These are phyloP conservation scores for Chaetomium fimeti DNA, from an alignment of 495 filamentous ascomycete genomes.

Conservation along the genomic window DNA sequence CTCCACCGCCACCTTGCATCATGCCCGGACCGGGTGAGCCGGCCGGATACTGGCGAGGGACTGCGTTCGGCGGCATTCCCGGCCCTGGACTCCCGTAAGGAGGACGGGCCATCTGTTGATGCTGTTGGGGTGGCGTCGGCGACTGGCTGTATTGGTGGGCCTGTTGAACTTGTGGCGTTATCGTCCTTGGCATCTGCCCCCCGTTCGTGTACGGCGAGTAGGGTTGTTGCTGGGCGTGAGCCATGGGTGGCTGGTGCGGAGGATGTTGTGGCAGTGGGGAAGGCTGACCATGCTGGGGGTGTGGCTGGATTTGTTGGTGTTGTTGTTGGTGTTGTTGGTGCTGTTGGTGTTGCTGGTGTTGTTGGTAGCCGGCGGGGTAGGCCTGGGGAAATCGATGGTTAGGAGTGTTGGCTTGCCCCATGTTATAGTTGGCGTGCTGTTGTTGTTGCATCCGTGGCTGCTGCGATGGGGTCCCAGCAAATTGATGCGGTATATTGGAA, in stretches of 20 bases:
- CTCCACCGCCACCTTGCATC: slow-evolving; percentile 18
- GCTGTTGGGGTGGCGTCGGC: slow-evolving; percentile 36
- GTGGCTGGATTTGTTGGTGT: slow-evolving; percentile 36
- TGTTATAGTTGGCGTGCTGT: slow-evolving; percentile 32
- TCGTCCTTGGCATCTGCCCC: slow-evolving; percentile 35
- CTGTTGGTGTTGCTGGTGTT: slow-evolving; percentile 34
- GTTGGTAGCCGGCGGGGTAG: slow-evolving; percentile 33
- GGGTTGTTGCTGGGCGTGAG: slow-evolving; percentile 27
- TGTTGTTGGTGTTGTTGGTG: slow-evolving; percentile 32
- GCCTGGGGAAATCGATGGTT: slow-evolving; percentile 31
- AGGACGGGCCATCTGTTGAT: slow-evolving; percentile 30
- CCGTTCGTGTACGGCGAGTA: slow-evolving; percentile 38
- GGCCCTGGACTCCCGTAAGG: slow-evolving; percentile 30
- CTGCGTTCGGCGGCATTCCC: slow-evolving; percentile 33
- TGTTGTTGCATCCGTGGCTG: slow-evolving; percentile 40
- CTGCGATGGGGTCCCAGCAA: slow-evolving; percentile 41
- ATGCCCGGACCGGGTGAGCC: slow-evolving; percentile 24
- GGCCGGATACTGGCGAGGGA: slow-evolving; percentile 30
- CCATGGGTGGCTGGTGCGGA: slow-evolving; percentile 31
- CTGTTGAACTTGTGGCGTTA: slow-evolving; percentile 38
- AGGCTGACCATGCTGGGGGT: slow-evolving; percentile 30
- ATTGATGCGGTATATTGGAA: slow-evolving; percentile 40
- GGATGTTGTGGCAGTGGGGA: slow-evolving; percentile 31
- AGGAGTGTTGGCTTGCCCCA: slow-evolving; percentile 35
- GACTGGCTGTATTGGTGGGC: slow-evolving; percentile 33